Percentiles rank a stretch among this genome's conserved stretches.
These are phyloP conservation scores for Elsinoe fawcettii DNA, from an alignment of 2,329 filamentous ascomycete species.

Conservation along the genomic window DNA sequence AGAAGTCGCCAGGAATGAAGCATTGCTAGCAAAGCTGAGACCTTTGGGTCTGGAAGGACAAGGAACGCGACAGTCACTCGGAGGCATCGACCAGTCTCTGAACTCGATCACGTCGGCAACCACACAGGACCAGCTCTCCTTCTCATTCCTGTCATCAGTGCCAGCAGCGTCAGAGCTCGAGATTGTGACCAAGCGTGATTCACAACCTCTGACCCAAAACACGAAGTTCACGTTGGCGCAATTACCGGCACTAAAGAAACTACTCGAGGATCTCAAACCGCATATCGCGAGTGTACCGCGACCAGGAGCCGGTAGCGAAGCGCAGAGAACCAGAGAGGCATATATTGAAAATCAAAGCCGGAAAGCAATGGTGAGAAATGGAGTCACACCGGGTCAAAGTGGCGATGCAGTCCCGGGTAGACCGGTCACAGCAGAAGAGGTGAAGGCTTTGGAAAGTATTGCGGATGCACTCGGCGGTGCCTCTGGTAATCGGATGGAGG, in stretches of 20 bases:
- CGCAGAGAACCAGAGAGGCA: constrained; percentile 61
- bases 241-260: constrained; percentile 65
- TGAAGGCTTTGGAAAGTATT: constrained; percentile 32
- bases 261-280: constrained; percentile 61
- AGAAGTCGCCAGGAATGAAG: constrained; percentile 65
- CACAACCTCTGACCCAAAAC: constrained; percentile 58
- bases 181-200: constrained; percentile 34
- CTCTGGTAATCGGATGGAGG: constrained; percentile 16
- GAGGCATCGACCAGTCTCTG: constrained; percentile 12
- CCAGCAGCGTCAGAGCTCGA: constrained; percentile 41
- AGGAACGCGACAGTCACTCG: constrained; percentile 9
- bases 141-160: constrained; percentile 51
- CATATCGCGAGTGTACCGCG: constrained; percentile 46
- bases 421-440: constrained; percentile 28
- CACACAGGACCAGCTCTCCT: constrained; percentile 27
- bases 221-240: constrained; percentile 75
- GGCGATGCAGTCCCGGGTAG: constrained; percentile 29
- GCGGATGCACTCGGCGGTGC: constrained; percentile 27
- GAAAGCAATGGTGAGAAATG: constrained; percentile 66
- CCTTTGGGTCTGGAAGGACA: constrained; percentile 33
- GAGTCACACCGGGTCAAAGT: constrained; percentile 46
- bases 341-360: constrained; percentile 78
- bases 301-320: constrained; percentile 28
- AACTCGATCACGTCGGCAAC: constrained; percentile 9
- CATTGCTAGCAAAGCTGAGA: constrained; percentile 58